Evolutionary conservation across 225 moss, liverwort and hornwort species (phyloP), one percentile per base, ranked within the genome.

Genomic region (Bryoerythrophyllum caledonicum): DNA sequence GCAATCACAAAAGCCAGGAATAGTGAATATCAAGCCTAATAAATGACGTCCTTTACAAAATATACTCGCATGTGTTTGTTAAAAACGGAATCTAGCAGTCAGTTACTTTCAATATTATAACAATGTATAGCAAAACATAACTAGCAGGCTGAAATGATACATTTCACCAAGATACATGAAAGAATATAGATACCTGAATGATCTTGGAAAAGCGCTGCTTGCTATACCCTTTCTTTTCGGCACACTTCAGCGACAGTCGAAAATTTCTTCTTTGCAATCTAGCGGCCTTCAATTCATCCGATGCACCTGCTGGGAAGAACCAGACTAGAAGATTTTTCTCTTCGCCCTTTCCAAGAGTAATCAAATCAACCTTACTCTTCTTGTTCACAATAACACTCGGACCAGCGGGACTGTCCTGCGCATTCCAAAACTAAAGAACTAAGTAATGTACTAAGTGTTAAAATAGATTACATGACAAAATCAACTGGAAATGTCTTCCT

Each of bases 171-270:
- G 53, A 60, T 52, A 14, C 59, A 75, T 65, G 35, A 63, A 71
- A 64, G 19, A 61, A 17, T 48, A 49, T 40, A 59, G 61, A 67
- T 60, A 95, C 95, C 95, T 93, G 93, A 86, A 95, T 88, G 40
- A 95, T 95, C 81, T 95, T 95, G 23, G 90, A 95, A 74, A 95
- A 95, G 5, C 95, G 91, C 79, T 93, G 91, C 74, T 91, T 95
- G 76, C 82, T 91, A 52, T 92, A 84, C 60, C 95, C 95, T 68
- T 90, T 93, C 75, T 90, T 95, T 78, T 95, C 95, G 54, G 51
- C 93, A 82, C 95, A 95, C 74, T 91, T 93, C 26, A 95, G 80
- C 24, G 95, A 93, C 53, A 95, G 65, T 61, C 95, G 89, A 78
- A 93, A 95, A 10, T 79, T 95, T 52, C 88, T 86, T 51, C 95